Evolutionary conservation across 73 alveolate species (phyloP).

Genomic region (Halteria grandinella): DNA sequence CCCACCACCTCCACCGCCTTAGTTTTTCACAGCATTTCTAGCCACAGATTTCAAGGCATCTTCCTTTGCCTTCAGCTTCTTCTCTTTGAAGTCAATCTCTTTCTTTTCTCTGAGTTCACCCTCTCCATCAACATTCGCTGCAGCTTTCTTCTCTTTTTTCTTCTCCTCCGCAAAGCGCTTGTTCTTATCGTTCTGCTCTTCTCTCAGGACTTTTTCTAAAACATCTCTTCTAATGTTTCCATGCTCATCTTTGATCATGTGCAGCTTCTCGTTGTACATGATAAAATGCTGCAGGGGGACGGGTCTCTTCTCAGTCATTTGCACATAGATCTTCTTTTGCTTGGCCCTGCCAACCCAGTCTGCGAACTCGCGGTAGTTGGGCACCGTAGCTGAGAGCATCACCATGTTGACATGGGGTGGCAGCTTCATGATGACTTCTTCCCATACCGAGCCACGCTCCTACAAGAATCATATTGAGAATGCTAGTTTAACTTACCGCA

Average conservation of each 20-base stretch:
- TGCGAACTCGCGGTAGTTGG: conserved; percentile 97
- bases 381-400: conserved; percentile 98
- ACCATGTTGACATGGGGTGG: conserved; percentile 93
- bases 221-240: background rate
- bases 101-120: conserved; percentile 61
- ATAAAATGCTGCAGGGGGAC: conserved; percentile 94
- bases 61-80: conserved; percentile 52
- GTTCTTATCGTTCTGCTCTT: conserved; percentile 51
- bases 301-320: conserved; percentile 91
- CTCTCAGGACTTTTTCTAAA: conserved; percentile 42
- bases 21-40: conserved; percentile 34
- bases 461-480: background rate
- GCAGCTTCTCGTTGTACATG: conserved; percentile 76
- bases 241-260: conserved; percentile 73
- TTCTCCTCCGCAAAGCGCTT: too few relatives aligned
- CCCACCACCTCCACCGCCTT: conserved; percentile 59
- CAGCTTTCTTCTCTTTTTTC: too few relatives aligned
- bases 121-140: too few relatives aligned
- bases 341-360: conserved; percentile 98
- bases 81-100: conserved; percentile 67
- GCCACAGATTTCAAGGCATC: conserved; percentile 40
- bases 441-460: conserved; percentile 99
- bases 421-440: conserved; percentile 94
- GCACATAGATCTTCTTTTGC: conserved; percentile 87
- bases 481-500: background rate